Percentiles rank a stretch among this genome's conserved stretches.
Conservation (phyloP, 176 grass and related monocot genomes). For the Triticum aestivum region IWGSC_CS_RefSeq_v2.1 NC_057799.1:640648252-640648751, state of each 20-base stretch:
- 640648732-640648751: slow-evolving; percentile 74
- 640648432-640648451: slow-evolving; percentile 50
- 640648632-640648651: slow-evolving; percentile 75
- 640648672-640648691: slow-evolving; percentile 95
- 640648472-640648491: slow-evolving; percentile 79
- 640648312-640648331: not conserved
- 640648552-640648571: slow-evolving; percentile 73
- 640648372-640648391: not conserved
- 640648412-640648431: slow-evolving; percentile 28
- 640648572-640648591: slow-evolving; percentile 87
- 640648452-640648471: slow-evolving; percentile 92
- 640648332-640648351: not conserved
- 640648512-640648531: slow-evolving; percentile 73
- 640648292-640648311: not conserved
- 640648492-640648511: slow-evolving; percentile 38
- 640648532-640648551: slow-evolving; percentile 67
- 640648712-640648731: slow-evolving; percentile 75
- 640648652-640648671: slow-evolving; percentile 92
- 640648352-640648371: not conserved
- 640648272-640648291: not conserved
- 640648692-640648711: slow-evolving; percentile 97
- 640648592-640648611: slow-evolving; percentile 87
- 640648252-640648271: not conserved
- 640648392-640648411: not conserved
- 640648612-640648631: slow-evolving; percentile 95